Conservation (phyloP, 2,329 filamentous ascomycete species). For the Rhinocladiella mackenziei region DNA sequence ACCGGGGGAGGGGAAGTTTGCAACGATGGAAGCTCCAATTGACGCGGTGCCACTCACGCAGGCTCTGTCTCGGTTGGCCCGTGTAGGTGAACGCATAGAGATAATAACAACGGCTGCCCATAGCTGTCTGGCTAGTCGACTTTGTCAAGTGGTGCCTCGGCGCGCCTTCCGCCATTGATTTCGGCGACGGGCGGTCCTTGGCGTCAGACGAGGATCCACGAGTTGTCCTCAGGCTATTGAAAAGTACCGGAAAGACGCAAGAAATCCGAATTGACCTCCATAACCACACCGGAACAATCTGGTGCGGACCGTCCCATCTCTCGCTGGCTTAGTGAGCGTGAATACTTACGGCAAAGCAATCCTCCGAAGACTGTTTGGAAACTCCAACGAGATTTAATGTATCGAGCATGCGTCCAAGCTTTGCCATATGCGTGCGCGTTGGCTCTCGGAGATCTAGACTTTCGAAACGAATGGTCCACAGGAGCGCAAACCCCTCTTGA, state of each 20-base stretch:
- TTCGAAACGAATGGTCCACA: neutral
- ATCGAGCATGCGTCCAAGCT: neutral
- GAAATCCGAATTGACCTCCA: neutral
- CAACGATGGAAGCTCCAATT: neutral
- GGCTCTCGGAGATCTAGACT: neutral
- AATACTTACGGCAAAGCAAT: neutral
- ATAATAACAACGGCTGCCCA: neutral
- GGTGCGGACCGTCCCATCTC: neutral
- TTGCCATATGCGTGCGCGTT: neutral
- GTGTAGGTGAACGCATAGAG: conserved; percentile 1
- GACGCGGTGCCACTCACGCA: conserved; percentile 1
- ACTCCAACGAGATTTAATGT: neutral
- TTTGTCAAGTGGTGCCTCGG: conserved; percentile 6
- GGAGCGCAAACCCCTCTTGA: neutral
- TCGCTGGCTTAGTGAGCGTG: neutral
- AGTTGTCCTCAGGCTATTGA: neutral
- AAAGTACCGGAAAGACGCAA: neutral
- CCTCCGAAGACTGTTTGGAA: neutral
- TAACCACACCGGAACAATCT: neutral
- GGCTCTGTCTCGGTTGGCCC: conserved; percentile 1
- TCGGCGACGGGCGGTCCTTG: neutral
- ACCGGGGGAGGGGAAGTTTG: neutral
- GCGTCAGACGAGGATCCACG: neutral
- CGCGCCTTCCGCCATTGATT: neutral
- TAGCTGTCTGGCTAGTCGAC: neutral